Conservation (phyloP, 1,284 basidiomycete species). For the Gomphus bonarii region DNA sequence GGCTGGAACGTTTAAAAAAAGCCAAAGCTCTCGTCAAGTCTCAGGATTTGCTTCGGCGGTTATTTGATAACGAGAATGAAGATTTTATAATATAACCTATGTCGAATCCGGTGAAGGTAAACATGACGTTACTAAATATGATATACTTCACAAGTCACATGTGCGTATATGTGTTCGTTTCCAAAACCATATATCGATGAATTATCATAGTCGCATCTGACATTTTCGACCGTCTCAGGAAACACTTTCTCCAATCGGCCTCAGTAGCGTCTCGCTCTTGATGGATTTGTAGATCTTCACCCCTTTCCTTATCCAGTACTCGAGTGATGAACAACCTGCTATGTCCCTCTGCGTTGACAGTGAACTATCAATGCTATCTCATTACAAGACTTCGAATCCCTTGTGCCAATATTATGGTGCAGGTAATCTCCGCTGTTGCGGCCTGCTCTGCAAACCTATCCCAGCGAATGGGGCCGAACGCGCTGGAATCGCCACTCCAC, state of each 20-base stretch:
- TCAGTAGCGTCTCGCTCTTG: conserved; percentile 4
- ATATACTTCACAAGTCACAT: neutral
- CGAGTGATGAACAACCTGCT: conserved; percentile 8
- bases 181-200: too few relatives aligned
- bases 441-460: conserved; percentile 8
- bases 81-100: neutral
- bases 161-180: neutral
- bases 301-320: neutral
- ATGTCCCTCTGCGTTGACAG: conserved; percentile 7
- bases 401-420: conserved; percentile 5
- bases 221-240: neutral
- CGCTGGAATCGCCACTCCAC: conserved; percentile 7
- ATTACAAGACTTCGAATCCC: neutral
- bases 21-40: neutral
- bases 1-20: neutral
- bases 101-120: neutral
- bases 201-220: neutral
- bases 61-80: neutral
- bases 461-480: conserved; percentile 8
- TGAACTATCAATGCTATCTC: conserved; percentile 9
- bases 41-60: neutral
- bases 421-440: conserved; percentile 5
- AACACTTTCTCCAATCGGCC: neutral
- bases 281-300: neutral
- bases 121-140: neutral